These are phyloP conservation scores for Rhodotorula sp. DNA, from an alignment of 1,284 basidiomycete genomes.

Conservation along the genomic window DNA sequence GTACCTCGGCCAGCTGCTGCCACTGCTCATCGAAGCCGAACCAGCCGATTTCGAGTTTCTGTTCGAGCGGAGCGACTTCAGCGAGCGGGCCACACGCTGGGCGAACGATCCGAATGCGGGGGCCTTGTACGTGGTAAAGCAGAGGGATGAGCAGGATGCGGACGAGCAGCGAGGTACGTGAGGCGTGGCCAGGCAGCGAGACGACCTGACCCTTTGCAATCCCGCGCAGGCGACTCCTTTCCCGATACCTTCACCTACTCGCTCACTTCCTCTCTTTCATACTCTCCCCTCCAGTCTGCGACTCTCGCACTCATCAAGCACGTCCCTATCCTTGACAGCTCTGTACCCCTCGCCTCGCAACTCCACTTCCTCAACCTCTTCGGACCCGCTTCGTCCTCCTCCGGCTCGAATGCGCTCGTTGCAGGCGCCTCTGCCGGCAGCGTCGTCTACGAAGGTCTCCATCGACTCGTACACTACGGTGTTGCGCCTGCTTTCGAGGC, in stretches of 20 bases:
- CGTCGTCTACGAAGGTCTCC: conserved; percentile 89
- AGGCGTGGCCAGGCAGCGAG: background rate
- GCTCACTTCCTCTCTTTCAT: conserved; percentile 69
- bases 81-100: conserved; percentile 69
- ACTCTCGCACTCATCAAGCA: conserved; percentile 95
- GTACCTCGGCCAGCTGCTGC: conserved; percentile 68
- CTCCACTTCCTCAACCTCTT: conserved; percentile 91
- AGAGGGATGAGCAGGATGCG: conserved; percentile 64
- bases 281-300: conserved; percentile 74
- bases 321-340: conserved; percentile 73
- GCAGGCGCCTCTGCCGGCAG: conserved; percentile 47
- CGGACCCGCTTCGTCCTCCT: conserved; percentile 66
- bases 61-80: conserved; percentile 63
- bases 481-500: conserved; percentile 99
- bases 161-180: conserved; percentile 12
- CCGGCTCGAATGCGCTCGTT: conserved; percentile 43
- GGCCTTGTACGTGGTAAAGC: conserved; percentile 74
- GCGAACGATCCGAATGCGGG: conserved; percentile 59
- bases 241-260: conserved; percentile 56
- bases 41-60: conserved; percentile 63
- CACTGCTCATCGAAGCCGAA: conserved; percentile 67
- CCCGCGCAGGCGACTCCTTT: conserved; percentile 1
- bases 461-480: conserved; percentile 92
- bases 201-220: background rate
- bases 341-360: conserved; percentile 75